A percentile compares a stretch with the other conserved stretches of the same genome.
Conservation (phyloP, 164 flowering plant genomes). For the Protea cynaroides region DNA sequence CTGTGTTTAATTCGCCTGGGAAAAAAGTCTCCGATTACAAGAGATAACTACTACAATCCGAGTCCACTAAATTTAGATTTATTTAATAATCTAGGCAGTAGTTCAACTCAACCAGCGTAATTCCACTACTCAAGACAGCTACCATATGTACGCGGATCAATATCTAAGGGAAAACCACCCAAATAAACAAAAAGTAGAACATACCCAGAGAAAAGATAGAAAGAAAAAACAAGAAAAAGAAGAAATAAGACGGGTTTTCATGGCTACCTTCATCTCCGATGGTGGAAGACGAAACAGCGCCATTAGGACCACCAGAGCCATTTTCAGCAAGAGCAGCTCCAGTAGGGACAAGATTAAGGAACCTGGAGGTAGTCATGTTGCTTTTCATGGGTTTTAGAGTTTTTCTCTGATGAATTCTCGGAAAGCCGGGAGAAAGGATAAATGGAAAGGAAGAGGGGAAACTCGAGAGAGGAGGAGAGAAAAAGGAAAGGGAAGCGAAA, state of each 20-base stretch:
- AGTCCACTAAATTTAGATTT: no score
- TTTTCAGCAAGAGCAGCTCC: constrained; percentile 33
- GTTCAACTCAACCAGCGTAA: no score
- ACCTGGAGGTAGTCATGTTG: constrained; percentile 23
- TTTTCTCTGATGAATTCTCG: constrained; percentile 10
- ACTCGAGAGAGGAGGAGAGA: constrained; percentile 11
- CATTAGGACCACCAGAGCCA: constrained; percentile 29
- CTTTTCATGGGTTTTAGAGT: constrained; percentile 8
- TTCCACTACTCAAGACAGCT: no score
- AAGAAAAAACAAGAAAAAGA: neutral
- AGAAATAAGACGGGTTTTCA: neutral
- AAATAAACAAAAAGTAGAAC: constrained; percentile 2
- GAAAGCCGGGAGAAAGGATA: constrained; percentile 15
- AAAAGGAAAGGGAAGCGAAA: constrained; percentile 29
- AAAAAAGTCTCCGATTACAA: no score
- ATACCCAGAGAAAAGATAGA: neutral
- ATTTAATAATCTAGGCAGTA: no score
- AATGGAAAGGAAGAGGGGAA: constrained; percentile 15
- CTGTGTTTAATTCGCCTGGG: no score
- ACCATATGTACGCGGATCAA: neutral
- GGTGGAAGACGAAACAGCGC: constrained; percentile 26
- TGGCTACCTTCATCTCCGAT: constrained; percentile 42
- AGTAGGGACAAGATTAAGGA: constrained; percentile 34
- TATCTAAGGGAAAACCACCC: neutral
- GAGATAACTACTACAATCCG: no score